Conservation (phyloP, 2,329 filamentous ascomycete genomes). For the Arthrobotrys entomopaga region DNA sequence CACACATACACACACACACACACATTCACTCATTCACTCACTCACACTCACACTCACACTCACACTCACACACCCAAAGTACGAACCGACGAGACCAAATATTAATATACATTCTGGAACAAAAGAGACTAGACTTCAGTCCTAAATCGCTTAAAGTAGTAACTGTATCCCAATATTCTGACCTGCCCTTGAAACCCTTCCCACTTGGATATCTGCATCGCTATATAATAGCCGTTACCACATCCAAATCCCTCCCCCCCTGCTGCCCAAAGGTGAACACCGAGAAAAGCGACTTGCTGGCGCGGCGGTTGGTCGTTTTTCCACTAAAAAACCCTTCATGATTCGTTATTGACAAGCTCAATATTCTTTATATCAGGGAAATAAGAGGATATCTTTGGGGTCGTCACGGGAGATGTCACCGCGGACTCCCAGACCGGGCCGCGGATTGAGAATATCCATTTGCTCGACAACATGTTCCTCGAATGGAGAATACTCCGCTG, state of each 20-base stretch:
- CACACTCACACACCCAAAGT: not conserved
- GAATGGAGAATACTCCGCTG: conserved; percentile 50
- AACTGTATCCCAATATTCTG: no score
- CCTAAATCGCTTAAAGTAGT: no score
- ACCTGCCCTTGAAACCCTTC: no score
- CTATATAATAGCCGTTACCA: no score
- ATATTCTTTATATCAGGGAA: conserved; percentile 40
- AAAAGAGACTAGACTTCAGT: no score
- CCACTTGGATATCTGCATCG: no score
- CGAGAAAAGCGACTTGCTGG: conserved; percentile 26
- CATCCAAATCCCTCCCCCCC: no score
- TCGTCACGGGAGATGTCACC: conserved; percentile 44
- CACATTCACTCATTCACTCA: no score
- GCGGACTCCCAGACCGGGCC: conserved; percentile 22
- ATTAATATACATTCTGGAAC: no score
- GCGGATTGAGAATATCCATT: conserved; percentile 51
- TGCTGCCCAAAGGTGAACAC: not conserved
- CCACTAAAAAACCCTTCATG: conserved; percentile 39
- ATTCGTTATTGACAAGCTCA: conserved; percentile 55
- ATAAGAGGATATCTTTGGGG: conserved; percentile 44
- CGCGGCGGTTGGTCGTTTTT: conserved; percentile 28
- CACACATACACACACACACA: no score
- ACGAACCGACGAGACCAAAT: no score
- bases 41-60: no score
- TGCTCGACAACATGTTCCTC: conserved; percentile 51